These are phyloP conservation scores for Plantago elongata DNA, from an alignment of 257 asterid species.

Conservation along the genomic window DNA sequence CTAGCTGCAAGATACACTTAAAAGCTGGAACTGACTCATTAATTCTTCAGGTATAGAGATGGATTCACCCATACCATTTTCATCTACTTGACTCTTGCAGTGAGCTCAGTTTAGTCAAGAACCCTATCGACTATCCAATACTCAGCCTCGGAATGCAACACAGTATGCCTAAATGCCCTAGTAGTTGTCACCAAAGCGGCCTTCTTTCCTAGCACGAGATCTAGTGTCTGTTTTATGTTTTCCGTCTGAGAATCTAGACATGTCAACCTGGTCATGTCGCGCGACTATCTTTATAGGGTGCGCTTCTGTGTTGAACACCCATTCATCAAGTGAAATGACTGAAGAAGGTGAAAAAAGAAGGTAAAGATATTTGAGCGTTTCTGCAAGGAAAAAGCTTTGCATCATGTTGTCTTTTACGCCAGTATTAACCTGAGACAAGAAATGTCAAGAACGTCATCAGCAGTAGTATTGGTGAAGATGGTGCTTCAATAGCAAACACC, in stretches of 20 bases:
- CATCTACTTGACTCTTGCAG: too few species aligned
- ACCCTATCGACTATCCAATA: too few species aligned
- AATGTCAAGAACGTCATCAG: neutral
- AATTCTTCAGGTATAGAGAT: too few species aligned
- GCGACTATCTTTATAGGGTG: constrained; percentile 85
- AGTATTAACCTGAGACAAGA: constrained; percentile 66
- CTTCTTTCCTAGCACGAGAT: constrained; percentile 79
- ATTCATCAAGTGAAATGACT: constrained; percentile 85
- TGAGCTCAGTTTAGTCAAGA: too few species aligned
- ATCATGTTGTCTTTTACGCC: constrained; percentile 98
- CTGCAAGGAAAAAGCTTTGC: constrained; percentile 99
- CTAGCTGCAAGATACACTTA: too few species aligned
- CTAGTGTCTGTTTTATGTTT: constrained; percentile 34
- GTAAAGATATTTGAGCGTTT: constrained; percentile 93
- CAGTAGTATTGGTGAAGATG: too few species aligned
- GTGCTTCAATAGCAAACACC: too few species aligned
- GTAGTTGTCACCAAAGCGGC: constrained; percentile 58
- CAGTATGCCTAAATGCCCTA: constrained; percentile 2
- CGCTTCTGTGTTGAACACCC: constrained; percentile 99
- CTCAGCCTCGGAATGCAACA: constrained; percentile 17
- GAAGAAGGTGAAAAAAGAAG: constrained; percentile 95
- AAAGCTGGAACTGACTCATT: too few species aligned
- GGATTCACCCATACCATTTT: too few species aligned
- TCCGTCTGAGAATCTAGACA: constrained; percentile 28
- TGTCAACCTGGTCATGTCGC: constrained; percentile 35